phyloP scores from a whole-genome alignment of 108 stramenopile species.

The Skeletonema grethae region DNA sequence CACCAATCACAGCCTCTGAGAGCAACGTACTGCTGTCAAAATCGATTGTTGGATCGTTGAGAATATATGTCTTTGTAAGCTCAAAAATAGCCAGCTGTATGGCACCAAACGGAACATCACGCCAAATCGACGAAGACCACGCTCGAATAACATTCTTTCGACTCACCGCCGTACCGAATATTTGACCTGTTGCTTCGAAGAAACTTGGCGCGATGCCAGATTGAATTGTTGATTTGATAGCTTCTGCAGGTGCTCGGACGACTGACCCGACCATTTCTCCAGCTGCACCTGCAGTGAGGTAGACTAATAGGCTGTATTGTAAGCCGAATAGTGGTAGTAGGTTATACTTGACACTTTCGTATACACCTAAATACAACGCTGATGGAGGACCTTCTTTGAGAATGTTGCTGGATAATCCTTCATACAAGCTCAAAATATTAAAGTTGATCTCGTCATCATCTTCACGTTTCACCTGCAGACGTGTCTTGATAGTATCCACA shows the following conservation, averaged over 20 bases:
- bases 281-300: slow-evolving; percentile 41
- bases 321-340: slow-evolving; percentile 7
- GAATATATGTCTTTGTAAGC: slow-evolving; percentile 18
- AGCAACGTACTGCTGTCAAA: slow-evolving; percentile 34
- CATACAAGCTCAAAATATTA: slow-evolving; percentile 17
- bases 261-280: slow-evolving; percentile 41
- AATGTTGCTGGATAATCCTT: slow-evolving; percentile 24
- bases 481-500: slow-evolving; percentile 50
- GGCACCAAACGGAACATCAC: slow-evolving; percentile 50
- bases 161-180: slow-evolving; percentile 16
- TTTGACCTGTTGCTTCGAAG: slow-evolving; percentile 8
- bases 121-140: slow-evolving; percentile 20
- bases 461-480: slow-evolving; percentile 30
- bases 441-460: not conserved
- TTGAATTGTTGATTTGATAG: slow-evolving; percentile 39
- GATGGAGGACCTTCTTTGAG: slow-evolving; percentile 54
- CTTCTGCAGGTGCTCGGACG: slow-evolving; percentile 48
- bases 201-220: slow-evolving; percentile 19
- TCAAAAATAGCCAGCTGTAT: slow-evolving; percentile 54
- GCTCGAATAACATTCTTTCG: slow-evolving; percentile 25
- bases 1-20: slow-evolving; percentile 42
- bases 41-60: slow-evolving; percentile 41
- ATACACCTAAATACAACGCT: slow-evolving; percentile 45
- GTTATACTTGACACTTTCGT: slow-evolving; percentile 35
- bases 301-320: slow-evolving; percentile 29